Evolutionary conservation across 805 yeast species (phyloP), one percentile per base, ranked within the genome.

Genomic region (Candida rishiriensis): DNA sequence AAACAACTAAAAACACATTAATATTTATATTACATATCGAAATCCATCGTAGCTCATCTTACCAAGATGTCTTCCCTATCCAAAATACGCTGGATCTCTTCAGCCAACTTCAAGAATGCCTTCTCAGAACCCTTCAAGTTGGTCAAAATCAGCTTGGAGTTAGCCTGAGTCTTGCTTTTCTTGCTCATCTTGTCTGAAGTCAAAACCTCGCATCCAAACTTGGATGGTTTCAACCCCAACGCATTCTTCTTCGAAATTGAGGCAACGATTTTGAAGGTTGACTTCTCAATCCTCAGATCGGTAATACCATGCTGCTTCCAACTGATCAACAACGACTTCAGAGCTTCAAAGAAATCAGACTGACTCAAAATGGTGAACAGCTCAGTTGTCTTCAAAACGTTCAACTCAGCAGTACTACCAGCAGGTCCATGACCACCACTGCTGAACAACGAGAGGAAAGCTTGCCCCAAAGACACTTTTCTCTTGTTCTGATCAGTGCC

Each of bases 271-370:
- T 68, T 69, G 53, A 67, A 60, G 7, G 66, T 60, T 3, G 66
- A 61, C 16, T 70, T 66, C 51, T 73, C 73, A 38, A 75, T 63
- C 33, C 63, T 66, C 46, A 85, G 70, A 47, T 78, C 73, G 51
- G 75, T 77, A 54, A 85, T 64, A 9, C 93, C 91, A 54, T 83
- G 83, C 47, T 75, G 78, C 12, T 78, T 73, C 93, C 93, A 85
- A 14, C 83, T 79, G 37, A 63, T 69, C 51, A 85, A 66, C 43
- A 85, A 71, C 36, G 85, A 78, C 57, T 69, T 73, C 53, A 85
- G 65, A 3, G 88, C 88, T 36, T 78, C 77, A 48, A 76, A 74
- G 72, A 84, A 72, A 57, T 84, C 88, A 26, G 68, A 73, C 46
- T 68, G 66, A 10, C 75, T 68, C 17, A 66, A 46, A 16, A 57